Percentiles rank a stretch among this genome's conserved stretches.
Evolutionary conservation across 164 flowering plant species (phyloP).

Genomic region (Akebia trifoliata): DNA sequence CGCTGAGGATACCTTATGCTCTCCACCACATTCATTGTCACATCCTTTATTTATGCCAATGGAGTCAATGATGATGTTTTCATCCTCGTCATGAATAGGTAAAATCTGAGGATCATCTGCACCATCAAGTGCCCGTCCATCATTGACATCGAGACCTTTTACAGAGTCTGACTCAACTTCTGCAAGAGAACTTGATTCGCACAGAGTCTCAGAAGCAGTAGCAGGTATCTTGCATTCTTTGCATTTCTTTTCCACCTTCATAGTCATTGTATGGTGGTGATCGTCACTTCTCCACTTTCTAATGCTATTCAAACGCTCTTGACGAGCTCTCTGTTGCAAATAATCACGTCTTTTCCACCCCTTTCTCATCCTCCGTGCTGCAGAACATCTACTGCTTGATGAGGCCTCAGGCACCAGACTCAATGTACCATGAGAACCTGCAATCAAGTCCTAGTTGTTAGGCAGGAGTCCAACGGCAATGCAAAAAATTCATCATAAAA

Average conservation of each 20-base stretch:
- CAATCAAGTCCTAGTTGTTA: not conserved
- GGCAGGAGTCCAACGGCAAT: not conserved
- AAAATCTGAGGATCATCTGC: constrained; percentile 25
- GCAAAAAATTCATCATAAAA: not conserved
- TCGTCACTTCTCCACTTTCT: constrained; percentile 60
- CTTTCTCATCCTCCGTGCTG: constrained; percentile 41
- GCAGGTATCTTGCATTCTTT: constrained; percentile 23
- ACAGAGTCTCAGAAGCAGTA: constrained; percentile 21
- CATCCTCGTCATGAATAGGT: constrained; percentile 20
- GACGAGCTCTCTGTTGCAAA: constrained; percentile 78
- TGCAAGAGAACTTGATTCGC: constrained; percentile 17
- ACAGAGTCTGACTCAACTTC: constrained; percentile 28
- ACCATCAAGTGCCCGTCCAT: constrained; percentile 19
- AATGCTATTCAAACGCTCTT: constrained; percentile 65
- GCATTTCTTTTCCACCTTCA: constrained; percentile 28
- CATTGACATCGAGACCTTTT: constrained; percentile 21
- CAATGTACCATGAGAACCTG: constrained; percentile 45
- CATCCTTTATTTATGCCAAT: constrained; percentile 16
- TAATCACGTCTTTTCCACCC: constrained; percentile 59
- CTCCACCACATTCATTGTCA: constrained; percentile 19
- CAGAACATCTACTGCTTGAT: constrained; percentile 42
- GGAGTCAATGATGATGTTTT: constrained; percentile 21
- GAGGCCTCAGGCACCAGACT: constrained; percentile 35
- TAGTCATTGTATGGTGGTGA: constrained; percentile 20
- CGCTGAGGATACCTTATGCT: constrained; percentile 19